Evolutionary conservation across 2,329 filamentous ascomycete species (phyloP), one percentile per base, ranked within the genome.

Genomic region (Daldinia sp.): DNA sequence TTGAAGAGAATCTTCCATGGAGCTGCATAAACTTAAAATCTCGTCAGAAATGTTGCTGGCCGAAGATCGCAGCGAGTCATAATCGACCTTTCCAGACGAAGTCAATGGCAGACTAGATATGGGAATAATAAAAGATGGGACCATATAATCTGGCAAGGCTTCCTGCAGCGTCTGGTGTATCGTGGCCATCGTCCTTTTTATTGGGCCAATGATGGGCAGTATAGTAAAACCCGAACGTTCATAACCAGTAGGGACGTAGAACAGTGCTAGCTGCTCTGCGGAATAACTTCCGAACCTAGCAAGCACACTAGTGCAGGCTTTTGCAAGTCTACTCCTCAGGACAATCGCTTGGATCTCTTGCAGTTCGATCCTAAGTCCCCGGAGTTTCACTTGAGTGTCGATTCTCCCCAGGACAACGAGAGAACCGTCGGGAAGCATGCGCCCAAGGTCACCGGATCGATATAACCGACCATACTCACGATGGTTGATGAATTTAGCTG

Each of bases 361-460:
- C 10, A 94, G 85, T 76, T 97, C 93, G 42, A 97, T 89, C 50
- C 92, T 84, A 72, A 95, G 92, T 0, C 94, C 93, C 50, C 93
- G 87, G 9, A 97, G 84, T 77, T 97, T 97, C 62, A 96, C 84
- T 78, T 97, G 93, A 67, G 92, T 91, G 73, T 97, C 93, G 23
- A 90, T 83, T 41, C 93, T 87, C 15, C 93, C 92, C 9, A 88
- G 80, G 44, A 96, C 92, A 3, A 92, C 79, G 6, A 98, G 83
- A 0, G 90, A 91, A 0, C 92, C 92, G 75, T 97, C 92, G 0
- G 89, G 84, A 7, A 97, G 86, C 81, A 97, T 87, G 20, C 93
- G 86, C 0, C 93, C 94, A 73, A 93, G 85, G 74, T 98, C 94
- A 0, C 94, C 94, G 37, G 91, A 94, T 12, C 92, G 88, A 76